These are phyloP conservation scores for Fusarium newnesense DNA, from an alignment of 2,329 filamentous ascomycete genomes.

Conservation along the genomic window DNA sequence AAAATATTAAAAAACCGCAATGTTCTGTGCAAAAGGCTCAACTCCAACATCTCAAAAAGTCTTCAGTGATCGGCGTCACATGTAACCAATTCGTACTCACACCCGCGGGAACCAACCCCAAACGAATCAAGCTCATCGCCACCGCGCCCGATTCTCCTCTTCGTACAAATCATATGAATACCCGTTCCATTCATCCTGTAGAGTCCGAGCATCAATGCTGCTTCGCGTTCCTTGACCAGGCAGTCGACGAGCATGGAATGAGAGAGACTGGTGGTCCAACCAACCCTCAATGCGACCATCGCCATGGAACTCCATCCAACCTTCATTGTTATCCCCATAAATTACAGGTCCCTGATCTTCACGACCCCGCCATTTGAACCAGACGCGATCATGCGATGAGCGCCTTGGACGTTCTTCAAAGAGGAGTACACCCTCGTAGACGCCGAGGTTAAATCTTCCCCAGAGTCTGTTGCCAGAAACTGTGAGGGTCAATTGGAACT, in stretches of 20 bases:
- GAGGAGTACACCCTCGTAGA: conserved; percentile 55
- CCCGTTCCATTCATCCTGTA: conserved; percentile 45
- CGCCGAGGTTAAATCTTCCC: conserved; percentile 57
- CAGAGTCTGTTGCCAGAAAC: conserved; percentile 54
- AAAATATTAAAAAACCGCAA: neutral
- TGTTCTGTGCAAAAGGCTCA: neutral
- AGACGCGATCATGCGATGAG: conserved; percentile 43
- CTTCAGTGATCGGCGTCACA: conserved; percentile 12
- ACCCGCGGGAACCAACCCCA: neutral
- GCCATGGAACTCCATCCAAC: conserved; percentile 52
- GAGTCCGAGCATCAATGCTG: conserved; percentile 34
- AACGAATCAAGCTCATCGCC: conserved; percentile 14
- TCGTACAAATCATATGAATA: conserved; percentile 48
- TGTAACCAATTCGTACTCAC: conserved; percentile 9
- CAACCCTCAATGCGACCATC: conserved; percentile 49
- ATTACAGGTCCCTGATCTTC: conserved; percentile 45
- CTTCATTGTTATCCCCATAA: conserved; percentile 42
- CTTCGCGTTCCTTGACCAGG: conserved; percentile 47
- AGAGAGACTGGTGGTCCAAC: conserved; percentile 42
- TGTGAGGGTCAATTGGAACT: conserved; percentile 52
- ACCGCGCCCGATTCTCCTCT: conserved; percentile 32
- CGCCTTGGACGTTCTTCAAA: conserved; percentile 50
- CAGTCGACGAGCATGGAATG: conserved; percentile 42
- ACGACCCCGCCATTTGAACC: conserved; percentile 52
- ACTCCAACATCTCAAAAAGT: neutral